These are phyloP conservation scores for Actinomucor elegans DNA, from an alignment of 371 early-diverging fungal species.

Conservation along the genomic window DNA sequence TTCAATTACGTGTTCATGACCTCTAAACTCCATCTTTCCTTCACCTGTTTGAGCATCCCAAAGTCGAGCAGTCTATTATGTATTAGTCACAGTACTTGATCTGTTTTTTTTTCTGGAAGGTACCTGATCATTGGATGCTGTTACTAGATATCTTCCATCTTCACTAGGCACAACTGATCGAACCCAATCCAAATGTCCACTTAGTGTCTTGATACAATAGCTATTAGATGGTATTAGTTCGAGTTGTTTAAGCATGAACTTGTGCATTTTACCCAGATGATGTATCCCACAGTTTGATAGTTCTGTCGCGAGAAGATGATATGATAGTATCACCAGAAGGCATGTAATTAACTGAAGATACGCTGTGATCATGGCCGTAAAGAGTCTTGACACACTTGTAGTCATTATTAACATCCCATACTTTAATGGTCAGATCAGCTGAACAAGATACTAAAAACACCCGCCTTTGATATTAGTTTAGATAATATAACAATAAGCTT, in stretches of 20 bases:
- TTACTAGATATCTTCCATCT: constrained; percentile 69
- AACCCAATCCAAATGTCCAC: constrained; percentile 87
- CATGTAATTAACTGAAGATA: constrained; percentile 72
- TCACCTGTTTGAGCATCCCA: constrained; percentile 77
- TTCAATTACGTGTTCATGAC: constrained; percentile 92
- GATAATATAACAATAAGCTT: neutral
- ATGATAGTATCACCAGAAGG: constrained; percentile 73
- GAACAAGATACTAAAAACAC: constrained; percentile 72
- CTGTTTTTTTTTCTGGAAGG: neutral
- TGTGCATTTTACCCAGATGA: constrained; percentile 59
- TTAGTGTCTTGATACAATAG: constrained; percentile 76
- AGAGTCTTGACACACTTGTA: constrained; percentile 83
- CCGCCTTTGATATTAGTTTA: neutral
- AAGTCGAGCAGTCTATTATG: constrained; percentile 68
- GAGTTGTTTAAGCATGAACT: neutral
- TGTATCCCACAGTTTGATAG: constrained; percentile 87
- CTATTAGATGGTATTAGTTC: constrained; percentile 35
- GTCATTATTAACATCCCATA: constrained; percentile 84
- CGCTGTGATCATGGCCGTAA: constrained; percentile 87
- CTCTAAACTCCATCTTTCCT: constrained; percentile 71
- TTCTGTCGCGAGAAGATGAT: constrained; percentile 83
- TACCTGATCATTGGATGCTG: constrained; percentile 84
- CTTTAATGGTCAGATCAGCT: constrained; percentile 80
- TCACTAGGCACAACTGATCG: constrained; percentile 62
- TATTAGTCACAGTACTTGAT: no score